These are phyloP conservation scores for Tarenaya hassleriana DNA, from an alignment of 345 rosid genomes.

Conservation along the genomic window DNA sequence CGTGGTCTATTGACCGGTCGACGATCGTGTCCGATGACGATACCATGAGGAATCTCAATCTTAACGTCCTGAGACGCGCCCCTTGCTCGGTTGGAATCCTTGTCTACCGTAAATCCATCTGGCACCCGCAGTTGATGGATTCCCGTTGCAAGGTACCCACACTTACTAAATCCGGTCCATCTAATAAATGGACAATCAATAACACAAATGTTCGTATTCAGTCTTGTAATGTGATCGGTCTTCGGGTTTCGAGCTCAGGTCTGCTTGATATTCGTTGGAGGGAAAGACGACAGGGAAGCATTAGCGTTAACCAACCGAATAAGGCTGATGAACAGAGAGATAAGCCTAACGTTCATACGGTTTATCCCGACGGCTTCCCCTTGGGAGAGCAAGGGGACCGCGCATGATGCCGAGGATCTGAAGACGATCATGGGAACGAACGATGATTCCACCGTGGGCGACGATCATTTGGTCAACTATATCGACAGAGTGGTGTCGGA, in stretches of 20 bases:
- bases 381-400: constrained; percentile 20
- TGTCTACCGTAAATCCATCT: constrained; percentile 23
- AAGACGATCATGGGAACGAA: constrained; percentile 21
- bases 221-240: no score
- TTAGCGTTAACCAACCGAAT: constrained; percentile 28
- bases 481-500: constrained; percentile 23
- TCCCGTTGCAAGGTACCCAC: background rate
- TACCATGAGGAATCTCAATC: constrained; percentile 18
- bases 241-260: constrained; percentile 13
- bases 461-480: constrained; percentile 17
- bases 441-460: constrained; percentile 3
- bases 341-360: constrained; percentile 30
- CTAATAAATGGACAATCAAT: no score
- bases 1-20: constrained; percentile 33
- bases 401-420: constrained; percentile 17
- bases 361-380: constrained; percentile 1
- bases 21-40: constrained; percentile 28
- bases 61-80: constrained; percentile 21
- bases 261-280: constrained; percentile 33
- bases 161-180: no score
- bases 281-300: constrained; percentile 38
- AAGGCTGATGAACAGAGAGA: constrained; percentile 10
- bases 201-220: no score
- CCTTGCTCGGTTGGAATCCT: constrained; percentile 31
- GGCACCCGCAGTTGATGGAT: constrained; percentile 14